phyloP scores from a whole-genome alignment of 2,329 filamentous ascomycete genomes.

The Rachicladosporium sp. region DNA sequence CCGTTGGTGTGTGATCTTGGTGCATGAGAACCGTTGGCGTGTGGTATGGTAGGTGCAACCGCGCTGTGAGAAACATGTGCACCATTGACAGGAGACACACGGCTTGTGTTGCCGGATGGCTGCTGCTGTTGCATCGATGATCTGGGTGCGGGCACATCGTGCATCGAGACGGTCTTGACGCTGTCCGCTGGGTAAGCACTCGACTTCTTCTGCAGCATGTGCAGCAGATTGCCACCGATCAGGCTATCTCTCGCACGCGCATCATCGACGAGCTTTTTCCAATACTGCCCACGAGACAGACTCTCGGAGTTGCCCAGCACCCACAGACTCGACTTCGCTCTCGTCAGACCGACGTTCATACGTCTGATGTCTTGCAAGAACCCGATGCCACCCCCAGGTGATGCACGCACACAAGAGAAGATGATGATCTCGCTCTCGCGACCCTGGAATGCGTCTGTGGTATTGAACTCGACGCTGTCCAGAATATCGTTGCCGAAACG shows the following conservation, averaged over 20 bases:
- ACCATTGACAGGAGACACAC: too few relatives aligned
- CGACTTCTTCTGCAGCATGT: conserved; percentile 43
- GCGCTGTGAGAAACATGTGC: too few relatives aligned
- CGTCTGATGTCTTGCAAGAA: conserved; percentile 96
- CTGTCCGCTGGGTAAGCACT: conserved; percentile 23
- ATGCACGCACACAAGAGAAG: conserved; percentile 94
- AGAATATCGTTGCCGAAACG: conserved; percentile 64
- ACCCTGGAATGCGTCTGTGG: conserved; percentile 94
- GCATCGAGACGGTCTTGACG: conserved; percentile 12
- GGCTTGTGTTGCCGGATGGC: not conserved
- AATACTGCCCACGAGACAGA: conserved; percentile 77
- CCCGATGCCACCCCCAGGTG: conserved; percentile 81
- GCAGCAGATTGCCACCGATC: conserved; percentile 53
- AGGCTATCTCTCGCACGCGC: conserved; percentile 63
- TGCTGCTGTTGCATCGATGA: conserved; percentile 2
- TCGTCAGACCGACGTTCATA: conserved; percentile 97
- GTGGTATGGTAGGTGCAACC: too few relatives aligned
- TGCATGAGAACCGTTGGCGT: too few relatives aligned
- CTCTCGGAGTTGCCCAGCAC: conserved; percentile 87
- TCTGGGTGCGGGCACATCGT: conserved; percentile 9
- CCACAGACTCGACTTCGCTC: conserved; percentile 93
- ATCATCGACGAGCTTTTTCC: conserved; percentile 76
- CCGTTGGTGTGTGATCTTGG: not conserved
- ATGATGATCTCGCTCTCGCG: conserved; percentile 97
- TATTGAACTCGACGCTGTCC: conserved; percentile 88